Base-by-base conservation (phyloP, 78 protist genomes). In the Diacronema lutheri region DNA sequence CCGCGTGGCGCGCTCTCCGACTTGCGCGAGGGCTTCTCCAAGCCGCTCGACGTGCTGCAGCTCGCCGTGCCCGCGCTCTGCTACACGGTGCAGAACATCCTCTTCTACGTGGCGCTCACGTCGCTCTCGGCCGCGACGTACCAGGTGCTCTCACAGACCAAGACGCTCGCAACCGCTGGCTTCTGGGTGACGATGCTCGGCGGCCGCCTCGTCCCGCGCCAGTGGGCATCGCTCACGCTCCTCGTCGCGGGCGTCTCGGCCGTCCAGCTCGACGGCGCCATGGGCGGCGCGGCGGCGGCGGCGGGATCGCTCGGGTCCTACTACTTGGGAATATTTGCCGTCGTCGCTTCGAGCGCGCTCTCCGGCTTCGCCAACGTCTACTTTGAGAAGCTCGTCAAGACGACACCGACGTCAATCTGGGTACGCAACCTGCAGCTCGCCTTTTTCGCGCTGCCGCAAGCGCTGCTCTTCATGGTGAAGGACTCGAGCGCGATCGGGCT, bases 361-460 rank as follows among this genome's bases (percentile, higher is more conserved):
- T 71, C 79, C 21, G 29, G 50, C 23, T 71, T 71, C 20, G 79
- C 79, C 19, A 38, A 56, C 31, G 79, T 71, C 37, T 71, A 71
- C 57, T 71, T 71, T 31, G 79, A 71, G 57, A 12, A 29, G 58
- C 35, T 71, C 7, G 50, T 71, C 58, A 71, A 71, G 33, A 56
- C 11, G 50, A 44, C 23, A 50, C 19, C 76, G 46, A 25, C 79
- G 35, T 56, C 79, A 26, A 71, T 71, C 79, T 71, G 79, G 79
- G n/a, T 71, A 58, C 79, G 79, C 40, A 71, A 71, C 35, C 40
- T 71, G 58, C 88, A 85, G 74, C 88, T 85, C 16, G 83, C 64
- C 33, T 0, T 44, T 21, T 85, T 73, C 50, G 33, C 40, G 41
- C 0, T 72, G 56, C 35, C 46, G 9, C 61, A 73, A 19, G 10